Conservation (phyloP, 2,329 filamentous ascomycete species). For the Myriosclerotinia curreyana region DNA sequence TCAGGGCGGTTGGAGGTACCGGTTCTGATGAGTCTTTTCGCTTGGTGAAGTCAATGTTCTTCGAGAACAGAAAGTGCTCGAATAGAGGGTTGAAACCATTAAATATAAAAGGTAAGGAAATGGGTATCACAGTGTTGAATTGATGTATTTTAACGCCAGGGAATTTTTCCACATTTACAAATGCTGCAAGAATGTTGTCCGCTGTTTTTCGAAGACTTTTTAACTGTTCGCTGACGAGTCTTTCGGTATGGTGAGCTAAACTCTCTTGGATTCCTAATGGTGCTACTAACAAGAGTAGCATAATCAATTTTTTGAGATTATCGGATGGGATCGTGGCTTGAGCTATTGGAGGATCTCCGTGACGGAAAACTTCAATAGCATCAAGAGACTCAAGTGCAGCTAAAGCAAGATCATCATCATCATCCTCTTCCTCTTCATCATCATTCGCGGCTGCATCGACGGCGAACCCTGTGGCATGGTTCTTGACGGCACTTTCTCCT, state of each 20-base stretch:
- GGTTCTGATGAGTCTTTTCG: slow-evolving; percentile 34
- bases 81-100: slow-evolving; percentile 65
- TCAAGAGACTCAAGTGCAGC: slow-evolving; percentile 68
- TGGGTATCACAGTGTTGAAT: slow-evolving; percentile 58
- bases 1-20: slow-evolving; percentile 23
- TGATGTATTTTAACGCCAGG: slow-evolving; percentile 60
- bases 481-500: slow-evolving; percentile 28
- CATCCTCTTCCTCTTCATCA: slow-evolving; percentile 41
- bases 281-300: slow-evolving; percentile 65
- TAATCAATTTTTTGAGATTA: slow-evolving; percentile 67
- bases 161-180: slow-evolving; percentile 61
- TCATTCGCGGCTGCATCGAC: slow-evolving; percentile 46
- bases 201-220: slow-evolving; percentile 59
- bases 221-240: slow-evolving; percentile 55
- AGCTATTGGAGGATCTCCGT: slow-evolving; percentile 51
- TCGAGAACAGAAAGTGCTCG: slow-evolving; percentile 73
- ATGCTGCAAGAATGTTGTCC: slow-evolving; percentile 62
- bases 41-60: slow-evolving; percentile 60
- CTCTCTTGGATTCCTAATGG: slow-evolving; percentile 64
- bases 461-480: slow-evolving; percentile 40
- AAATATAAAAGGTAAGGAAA: slow-evolving; percentile 64
- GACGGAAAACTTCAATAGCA: slow-evolving; percentile 58
- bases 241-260: slow-evolving; percentile 57
- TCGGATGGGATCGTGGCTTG: slow-evolving; percentile 71
- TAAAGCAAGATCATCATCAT: slow-evolving; percentile 62